Percentiles rank a stretch among this genome's conserved stretches.
Evolutionary conservation across 257 asterid genomes (phyloP).

Genomic region (Cinchona pubescens): DNA sequence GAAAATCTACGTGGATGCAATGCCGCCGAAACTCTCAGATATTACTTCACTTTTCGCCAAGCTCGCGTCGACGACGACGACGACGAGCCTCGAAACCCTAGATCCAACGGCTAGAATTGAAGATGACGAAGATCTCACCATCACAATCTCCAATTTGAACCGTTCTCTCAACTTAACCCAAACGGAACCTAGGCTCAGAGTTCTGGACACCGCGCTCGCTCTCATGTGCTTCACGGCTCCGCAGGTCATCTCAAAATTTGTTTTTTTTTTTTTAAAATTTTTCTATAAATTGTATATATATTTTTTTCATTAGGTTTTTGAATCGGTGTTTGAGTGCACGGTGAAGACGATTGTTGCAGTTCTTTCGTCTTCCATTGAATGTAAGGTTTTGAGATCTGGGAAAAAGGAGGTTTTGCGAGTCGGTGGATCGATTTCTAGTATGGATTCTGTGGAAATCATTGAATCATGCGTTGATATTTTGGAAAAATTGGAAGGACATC

Average conservation of each 20-base stretch:
- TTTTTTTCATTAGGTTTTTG: conserved; percentile 43
- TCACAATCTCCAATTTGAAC: conserved; percentile 47
- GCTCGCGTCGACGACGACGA: conserved; percentile 63
- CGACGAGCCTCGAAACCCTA: conserved; percentile 39
- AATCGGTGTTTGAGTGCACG: conserved; percentile 42
- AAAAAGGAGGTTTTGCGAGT: conserved; percentile 40
- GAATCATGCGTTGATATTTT: conserved; percentile 45
- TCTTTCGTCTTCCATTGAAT: conserved; percentile 52
- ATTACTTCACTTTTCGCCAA: conserved; percentile 48
- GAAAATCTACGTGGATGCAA: no score
- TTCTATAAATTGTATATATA: neutral
- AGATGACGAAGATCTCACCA: conserved; percentile 18
- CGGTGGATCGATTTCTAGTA: conserved; percentile 48
- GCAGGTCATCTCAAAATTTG: conserved; percentile 39
- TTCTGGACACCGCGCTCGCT: conserved; percentile 70
- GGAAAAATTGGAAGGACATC: conserved; percentile 37
- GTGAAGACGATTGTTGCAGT: conserved; percentile 52
- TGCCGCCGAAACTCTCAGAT: conserved; percentile 37
- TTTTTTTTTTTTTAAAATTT: neutral
- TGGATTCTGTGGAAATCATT: conserved; percentile 38
- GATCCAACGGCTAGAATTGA: conserved; percentile 28
- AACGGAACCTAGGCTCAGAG: conserved; percentile 38
- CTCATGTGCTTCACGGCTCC: conserved; percentile 72
- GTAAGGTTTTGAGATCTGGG: conserved; percentile 40
- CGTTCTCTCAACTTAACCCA: conserved; percentile 57